phyloP scores from a whole-genome alignment of 2,329 filamentous ascomycete genomes.

The Bertia moriformis region DNA sequence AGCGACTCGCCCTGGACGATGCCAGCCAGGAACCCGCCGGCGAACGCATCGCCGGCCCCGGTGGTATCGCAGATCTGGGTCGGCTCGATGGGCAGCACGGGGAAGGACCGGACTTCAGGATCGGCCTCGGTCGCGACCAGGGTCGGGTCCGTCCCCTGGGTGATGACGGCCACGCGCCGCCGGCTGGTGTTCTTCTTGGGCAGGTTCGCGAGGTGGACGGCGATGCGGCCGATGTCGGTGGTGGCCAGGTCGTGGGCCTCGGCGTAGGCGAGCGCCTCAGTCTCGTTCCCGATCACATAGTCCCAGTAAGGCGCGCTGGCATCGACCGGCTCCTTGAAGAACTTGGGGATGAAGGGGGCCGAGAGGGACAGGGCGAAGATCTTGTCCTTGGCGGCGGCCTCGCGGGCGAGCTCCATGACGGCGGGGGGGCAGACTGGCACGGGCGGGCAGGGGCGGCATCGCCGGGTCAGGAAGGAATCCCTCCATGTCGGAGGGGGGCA shows the following conservation, averaged over 20 bases:
- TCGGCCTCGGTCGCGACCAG: conserved; percentile 65
- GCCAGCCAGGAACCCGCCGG: conserved; percentile 82
- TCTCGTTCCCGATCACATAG: conserved; percentile 93
- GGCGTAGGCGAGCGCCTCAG: conserved; percentile 78
- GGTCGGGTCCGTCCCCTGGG: conserved; percentile 84
- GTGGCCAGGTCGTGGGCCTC: conserved; percentile 63
- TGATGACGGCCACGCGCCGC: conserved; percentile 77
- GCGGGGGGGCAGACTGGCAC: conserved; percentile 67
- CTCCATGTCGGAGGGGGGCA: background rate
- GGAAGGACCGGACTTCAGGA: conserved; percentile 59
- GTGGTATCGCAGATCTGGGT: conserved; percentile 87
- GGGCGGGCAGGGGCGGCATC: no score
- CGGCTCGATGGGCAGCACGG: conserved; percentile 65
- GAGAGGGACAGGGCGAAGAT: conserved; percentile 80
- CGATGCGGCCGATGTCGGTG: conserved; percentile 71
- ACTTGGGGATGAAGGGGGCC: conserved; percentile 88
- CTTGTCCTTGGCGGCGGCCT: conserved; percentile 84
- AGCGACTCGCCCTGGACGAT: conserved; percentile 73
- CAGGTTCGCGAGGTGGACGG: conserved; percentile 68
- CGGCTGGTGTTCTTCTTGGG: conserved; percentile 84
- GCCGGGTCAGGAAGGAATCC: background rate
- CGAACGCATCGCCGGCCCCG: conserved; percentile 92
- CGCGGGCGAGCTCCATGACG: conserved; percentile 76
- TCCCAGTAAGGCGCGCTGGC: conserved; percentile 81
- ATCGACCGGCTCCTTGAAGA: conserved; percentile 94